Conservation (phyloP, 768 basidiomycete genomes). For the Rhizopogon vulgaris region DNA sequence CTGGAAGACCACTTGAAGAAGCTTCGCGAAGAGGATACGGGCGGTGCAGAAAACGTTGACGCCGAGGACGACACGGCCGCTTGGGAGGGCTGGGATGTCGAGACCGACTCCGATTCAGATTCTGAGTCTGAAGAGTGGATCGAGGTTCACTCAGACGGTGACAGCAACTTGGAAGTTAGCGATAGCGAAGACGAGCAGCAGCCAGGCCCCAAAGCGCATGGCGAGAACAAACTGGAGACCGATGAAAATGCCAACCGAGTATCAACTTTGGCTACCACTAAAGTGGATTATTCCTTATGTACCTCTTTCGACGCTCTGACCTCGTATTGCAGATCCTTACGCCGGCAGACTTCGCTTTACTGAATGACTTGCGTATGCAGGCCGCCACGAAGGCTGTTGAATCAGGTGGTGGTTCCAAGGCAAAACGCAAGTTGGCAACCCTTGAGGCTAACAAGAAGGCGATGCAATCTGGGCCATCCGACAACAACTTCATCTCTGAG, state of each 20-base stretch:
- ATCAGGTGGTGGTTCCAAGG: conserved; percentile 59
- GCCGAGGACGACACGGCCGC: conserved; percentile 57
- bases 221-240: conserved; percentile 9
- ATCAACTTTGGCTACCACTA: conserved; percentile 75
- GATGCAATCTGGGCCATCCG: conserved; percentile 36
- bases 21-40: conserved; percentile 55
- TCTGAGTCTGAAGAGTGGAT: conserved; percentile 73
- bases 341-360: conserved; percentile 89
- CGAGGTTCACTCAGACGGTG: conserved; percentile 65
- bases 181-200: conserved; percentile 77
- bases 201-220: background rate
- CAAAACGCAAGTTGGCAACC: conserved; percentile 84
- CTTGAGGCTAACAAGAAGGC: conserved; percentile 70
- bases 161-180: conserved; percentile 65
- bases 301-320: background rate
- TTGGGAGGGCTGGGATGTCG: conserved; percentile 89
- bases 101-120: conserved; percentile 56
- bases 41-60: conserved; percentile 48
- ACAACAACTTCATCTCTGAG: conserved; percentile 69
- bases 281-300: conserved; percentile 38
- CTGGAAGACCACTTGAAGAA: conserved; percentile 81
- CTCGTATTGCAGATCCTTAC: conserved; percentile 71
- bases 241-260: conserved; percentile 32
- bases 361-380: conserved; percentile 83
- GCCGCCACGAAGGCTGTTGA: conserved; percentile 70